Conservation (phyloP, 1,284 basidiomycete genomes). For the Coniferiporia sulphurascens region DNA sequence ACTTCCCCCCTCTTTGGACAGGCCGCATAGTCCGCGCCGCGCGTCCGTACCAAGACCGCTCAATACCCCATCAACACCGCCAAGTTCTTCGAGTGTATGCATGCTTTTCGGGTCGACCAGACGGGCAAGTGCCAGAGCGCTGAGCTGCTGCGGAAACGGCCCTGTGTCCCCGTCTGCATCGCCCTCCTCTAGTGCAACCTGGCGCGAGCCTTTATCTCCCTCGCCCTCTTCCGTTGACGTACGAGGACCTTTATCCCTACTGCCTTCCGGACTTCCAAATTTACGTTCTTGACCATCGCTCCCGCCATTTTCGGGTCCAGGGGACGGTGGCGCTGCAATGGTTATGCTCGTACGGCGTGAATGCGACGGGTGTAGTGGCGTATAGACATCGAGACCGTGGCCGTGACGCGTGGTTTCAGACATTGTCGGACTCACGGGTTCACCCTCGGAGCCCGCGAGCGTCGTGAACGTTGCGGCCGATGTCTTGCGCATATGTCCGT, state of each 20-base stretch:
- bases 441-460: constrained; percentile 9
- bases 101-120: constrained; percentile 88
- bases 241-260: background rate
- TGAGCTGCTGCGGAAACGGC: constrained; percentile 56
- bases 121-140: constrained; percentile 74
- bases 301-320: background rate
- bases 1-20: constrained; percentile 20
- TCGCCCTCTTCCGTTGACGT: background rate
- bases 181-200: constrained; percentile 31
- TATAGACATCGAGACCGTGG: constrained; percentile 5
- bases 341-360: constrained; percentile 18
- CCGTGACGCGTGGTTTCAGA: background rate
- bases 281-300: background rate
- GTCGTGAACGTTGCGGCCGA: constrained; percentile 25
- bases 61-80: constrained; percentile 70
- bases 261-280: background rate
- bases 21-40: constrained; percentile 46
- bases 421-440: constrained; percentile 6
- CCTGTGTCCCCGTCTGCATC: constrained; percentile 21
- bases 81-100: constrained; percentile 63
- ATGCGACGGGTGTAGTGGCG: constrained; percentile 1
- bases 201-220: constrained; percentile 18
- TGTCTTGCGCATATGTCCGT: constrained; percentile 34
- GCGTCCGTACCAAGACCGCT: constrained; percentile 71
- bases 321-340: constrained; percentile 13